phyloP scores from a whole-genome alignment of 1,284 basidiomycete species.

The Cutaneotrichosporon dermatis region DNA sequence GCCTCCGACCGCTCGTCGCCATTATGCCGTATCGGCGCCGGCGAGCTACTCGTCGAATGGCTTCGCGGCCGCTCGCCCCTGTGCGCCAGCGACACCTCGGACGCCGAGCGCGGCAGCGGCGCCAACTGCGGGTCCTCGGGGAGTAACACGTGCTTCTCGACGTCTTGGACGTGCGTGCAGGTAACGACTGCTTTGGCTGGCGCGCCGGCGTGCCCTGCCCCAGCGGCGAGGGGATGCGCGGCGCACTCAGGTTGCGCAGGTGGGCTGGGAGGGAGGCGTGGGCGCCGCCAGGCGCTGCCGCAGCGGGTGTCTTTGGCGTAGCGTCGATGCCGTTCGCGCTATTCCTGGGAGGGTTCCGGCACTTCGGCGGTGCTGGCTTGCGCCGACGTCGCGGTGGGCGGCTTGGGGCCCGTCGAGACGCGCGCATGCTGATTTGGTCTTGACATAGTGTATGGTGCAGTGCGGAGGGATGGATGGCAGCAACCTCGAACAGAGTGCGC shows the following conservation, averaged over 20 bases:
- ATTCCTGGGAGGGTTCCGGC: slow-evolving; percentile 41
- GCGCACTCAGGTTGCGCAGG: slow-evolving; percentile 42
- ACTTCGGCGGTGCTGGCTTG: slow-evolving; percentile 24
- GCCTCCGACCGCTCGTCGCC: slow-evolving; percentile 45
- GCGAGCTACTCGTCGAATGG: not conserved
- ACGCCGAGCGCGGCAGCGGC: slow-evolving; percentile 55
- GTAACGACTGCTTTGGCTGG: slow-evolving; percentile 47
- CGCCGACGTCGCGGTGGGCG: slow-evolving; percentile 20
- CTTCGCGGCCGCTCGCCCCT: slow-evolving; percentile 16
- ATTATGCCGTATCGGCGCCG: not conserved
- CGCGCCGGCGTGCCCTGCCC: slow-evolving; percentile 46
- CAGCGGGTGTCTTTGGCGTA: slow-evolving; percentile 33
- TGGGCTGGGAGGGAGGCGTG: slow-evolving; percentile 43
- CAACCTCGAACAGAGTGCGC: not conserved
- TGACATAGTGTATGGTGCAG: slow-evolving; percentile 31
- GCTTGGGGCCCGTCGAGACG: slow-evolving; percentile 34
- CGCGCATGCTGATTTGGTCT: slow-evolving; percentile 33
- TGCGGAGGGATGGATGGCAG: not conserved
- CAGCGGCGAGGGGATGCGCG: slow-evolving; percentile 45
- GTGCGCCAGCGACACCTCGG: slow-evolving; percentile 17
- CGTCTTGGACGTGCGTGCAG: slow-evolving; percentile 78
- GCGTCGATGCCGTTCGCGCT: slow-evolving; percentile 45
- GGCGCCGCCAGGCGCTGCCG: slow-evolving; percentile 9
- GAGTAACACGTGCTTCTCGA: slow-evolving; percentile 84
- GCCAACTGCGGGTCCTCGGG: slow-evolving; percentile 87